Evolutionary conservation across 2,329 filamentous ascomycete species (phyloP), one percentile per base, ranked within the genome.

Genomic region (Epichloe typhina): DNA sequence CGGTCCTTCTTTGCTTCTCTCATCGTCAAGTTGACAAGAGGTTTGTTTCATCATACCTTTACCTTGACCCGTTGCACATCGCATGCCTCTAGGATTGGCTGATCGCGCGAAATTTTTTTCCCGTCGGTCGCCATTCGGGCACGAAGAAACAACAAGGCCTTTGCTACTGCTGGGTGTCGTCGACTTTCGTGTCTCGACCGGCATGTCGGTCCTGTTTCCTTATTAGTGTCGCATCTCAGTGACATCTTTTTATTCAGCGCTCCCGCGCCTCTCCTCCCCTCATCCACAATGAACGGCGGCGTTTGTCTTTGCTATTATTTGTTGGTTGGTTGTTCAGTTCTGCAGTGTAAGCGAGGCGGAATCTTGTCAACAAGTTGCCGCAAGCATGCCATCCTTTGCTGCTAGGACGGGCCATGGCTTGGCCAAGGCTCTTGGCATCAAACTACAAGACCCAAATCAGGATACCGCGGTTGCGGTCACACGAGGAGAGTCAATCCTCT

Each of bases 341-440:
- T 11, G 38, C 21, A 9, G 17, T 9, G 39, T 19, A 48, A 21
- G 17, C 7, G 6, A 39, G 15, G 26, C 26, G 19, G 21, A 39
- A 39, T 31, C 31, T 31, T 31, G 31, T 15, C 36, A n/a, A 17
- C 36, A n/a, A 17, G 9, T 31, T 11, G 17, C 15, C 21, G 36
- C 19, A 3, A 55, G 53, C 51, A 74, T 73, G 71, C 47, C 67
- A 17, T 55, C 52, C 54, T 61, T 58, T n/a, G 55, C 62, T 33
- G 77, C 75, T 58, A 83, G 84, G 65, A 58, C 85, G 56, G 85
- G 88, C 67, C 84, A 84, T 61, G 72, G 74, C 59, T 66, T 95
- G 65, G 90, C 89, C 63, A 93, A 88, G 66, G 75, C 74, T 54
- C 74, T 96, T 37, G 84, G 86, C 52, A 95, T 96, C 74, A 86